Percentiles rank a stretch among this genome's conserved stretches.
Evolutionary conservation across 345 rosid species (phyloP).

Genomic region (Heritiera fomes): DNA sequence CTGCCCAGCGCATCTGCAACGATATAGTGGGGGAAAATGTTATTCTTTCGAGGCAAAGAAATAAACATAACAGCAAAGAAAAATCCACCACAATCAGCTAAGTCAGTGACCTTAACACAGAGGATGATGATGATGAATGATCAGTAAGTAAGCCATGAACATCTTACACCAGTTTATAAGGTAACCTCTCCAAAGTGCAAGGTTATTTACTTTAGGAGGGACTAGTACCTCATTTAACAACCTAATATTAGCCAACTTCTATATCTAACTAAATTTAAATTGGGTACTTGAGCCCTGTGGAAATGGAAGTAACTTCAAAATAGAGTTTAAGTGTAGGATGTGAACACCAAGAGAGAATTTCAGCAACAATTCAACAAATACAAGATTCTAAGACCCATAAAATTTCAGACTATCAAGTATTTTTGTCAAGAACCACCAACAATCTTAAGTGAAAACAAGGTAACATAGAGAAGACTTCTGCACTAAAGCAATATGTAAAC

Average conservation of each 20-base stretch:
- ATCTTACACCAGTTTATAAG: background rate
- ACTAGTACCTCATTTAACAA: background rate
- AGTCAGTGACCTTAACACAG: background rate
- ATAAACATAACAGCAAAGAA: background rate
- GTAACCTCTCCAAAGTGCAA: background rate
- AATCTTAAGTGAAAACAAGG: background rate
- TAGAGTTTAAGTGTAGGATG: background rate
- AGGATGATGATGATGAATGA: conserved; percentile 1
- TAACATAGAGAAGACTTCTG: background rate
- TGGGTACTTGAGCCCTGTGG: background rate
- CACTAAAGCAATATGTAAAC: background rate
- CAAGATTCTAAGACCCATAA: background rate
- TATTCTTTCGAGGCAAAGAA: background rate
- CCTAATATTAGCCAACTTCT: background rate
- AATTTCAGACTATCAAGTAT: background rate
- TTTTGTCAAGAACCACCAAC: background rate
- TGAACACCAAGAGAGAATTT: background rate
- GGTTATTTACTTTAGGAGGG: background rate
- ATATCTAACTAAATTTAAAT: background rate
- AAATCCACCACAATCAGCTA: background rate
- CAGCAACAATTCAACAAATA: background rate
- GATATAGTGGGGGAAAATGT: background rate
- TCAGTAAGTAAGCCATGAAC: background rate
- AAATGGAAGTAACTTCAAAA: background rate
- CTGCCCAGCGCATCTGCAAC: conserved; percentile 91